Conservation (phyloP, 768 basidiomycete species). For the Leccinum fibrillosum region DNA sequence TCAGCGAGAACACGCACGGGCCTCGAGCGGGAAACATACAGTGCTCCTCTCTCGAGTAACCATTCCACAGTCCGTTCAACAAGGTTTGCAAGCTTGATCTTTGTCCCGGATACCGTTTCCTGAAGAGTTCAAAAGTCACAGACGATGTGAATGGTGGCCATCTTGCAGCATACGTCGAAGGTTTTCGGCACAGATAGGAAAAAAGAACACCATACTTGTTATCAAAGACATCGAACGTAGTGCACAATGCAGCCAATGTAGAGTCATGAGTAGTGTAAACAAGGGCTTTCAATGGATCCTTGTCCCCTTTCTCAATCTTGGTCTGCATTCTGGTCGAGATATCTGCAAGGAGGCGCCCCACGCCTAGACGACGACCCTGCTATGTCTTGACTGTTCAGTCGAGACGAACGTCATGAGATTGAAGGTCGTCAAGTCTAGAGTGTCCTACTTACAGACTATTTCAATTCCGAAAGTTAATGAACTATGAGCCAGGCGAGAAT, state of each 20-base stretch:
- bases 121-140: slow-evolving; percentile 74
- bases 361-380: slow-evolving; percentile 71
- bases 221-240: slow-evolving; percentile 71
- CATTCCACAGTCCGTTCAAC: slow-evolving; percentile 38
- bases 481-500: not conserved
- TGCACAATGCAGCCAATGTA: slow-evolving; percentile 57
- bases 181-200: not conserved
- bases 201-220: slow-evolving; percentile 45
- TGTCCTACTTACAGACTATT: slow-evolving; percentile 22
- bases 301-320: slow-evolving; percentile 44
- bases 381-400: slow-evolving; percentile 58
- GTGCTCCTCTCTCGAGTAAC: slow-evolving; percentile 34
- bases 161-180: slow-evolving; percentile 29
- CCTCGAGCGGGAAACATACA: slow-evolving; percentile 33
- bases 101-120: slow-evolving; percentile 23
- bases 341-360: slow-evolving; percentile 72
- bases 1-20: not conserved
- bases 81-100: slow-evolving; percentile 36
- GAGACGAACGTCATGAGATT: slow-evolving; percentile 2
- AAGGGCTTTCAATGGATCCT: slow-evolving; percentile 58
- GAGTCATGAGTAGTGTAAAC: slow-evolving; percentile 75
- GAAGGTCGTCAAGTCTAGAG: not conserved
- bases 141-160: slow-evolving; percentile 78
- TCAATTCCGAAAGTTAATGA: slow-evolving; percentile 5
- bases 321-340: slow-evolving; percentile 59